These are phyloP conservation scores for Fusarium marasasianum DNA, from an alignment of 2,329 filamentous ascomycete genomes.

Conservation along the genomic window DNA sequence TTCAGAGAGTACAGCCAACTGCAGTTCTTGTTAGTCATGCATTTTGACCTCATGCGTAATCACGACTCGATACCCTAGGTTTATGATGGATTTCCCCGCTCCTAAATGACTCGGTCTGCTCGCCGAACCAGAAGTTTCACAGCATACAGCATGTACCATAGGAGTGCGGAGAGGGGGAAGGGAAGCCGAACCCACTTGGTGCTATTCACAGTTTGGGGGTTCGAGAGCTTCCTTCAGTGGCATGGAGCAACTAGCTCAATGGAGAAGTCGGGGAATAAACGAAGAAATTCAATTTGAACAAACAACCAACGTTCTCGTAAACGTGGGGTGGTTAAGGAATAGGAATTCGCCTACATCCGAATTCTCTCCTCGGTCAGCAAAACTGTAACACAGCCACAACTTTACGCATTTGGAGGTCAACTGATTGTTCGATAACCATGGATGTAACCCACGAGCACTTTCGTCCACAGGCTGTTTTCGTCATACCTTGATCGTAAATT, in stretches of 20 bases:
- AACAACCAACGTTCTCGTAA: not conserved
- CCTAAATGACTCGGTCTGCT: conserved; percentile 1
- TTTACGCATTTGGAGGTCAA: conserved; percentile 17
- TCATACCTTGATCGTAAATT: not conserved
- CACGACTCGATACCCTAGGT: conserved; percentile 10
- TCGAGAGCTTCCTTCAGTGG: not conserved
- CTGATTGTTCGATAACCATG: conserved; percentile 1
- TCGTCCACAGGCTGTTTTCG: not conserved
- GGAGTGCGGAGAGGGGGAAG: conserved; percentile 23
- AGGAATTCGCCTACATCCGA: not conserved
- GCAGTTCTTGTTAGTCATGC: conserved; percentile 35
- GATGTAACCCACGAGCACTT: not conserved
- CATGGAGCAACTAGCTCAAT: conserved; percentile 8
- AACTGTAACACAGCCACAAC: conserved; percentile 4
- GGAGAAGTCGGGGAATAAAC: not conserved
- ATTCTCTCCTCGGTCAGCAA: not conserved
- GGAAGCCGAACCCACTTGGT: conserved; percentile 10
- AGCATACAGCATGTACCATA: not conserved
- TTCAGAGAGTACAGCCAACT: not conserved
- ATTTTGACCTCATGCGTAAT: conserved; percentile 30
- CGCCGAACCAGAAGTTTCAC: conserved; percentile 3
- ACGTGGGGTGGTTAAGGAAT: conserved; percentile 7
- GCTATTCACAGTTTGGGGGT: conserved; percentile 22
- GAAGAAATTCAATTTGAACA: not conserved
- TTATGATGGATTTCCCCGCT: conserved; percentile 6